Evolutionary conservation across 345 rosid genomes (phyloP), one percentile per base, ranked within the genome.

Genomic region (Theobroma cacao): DNA sequence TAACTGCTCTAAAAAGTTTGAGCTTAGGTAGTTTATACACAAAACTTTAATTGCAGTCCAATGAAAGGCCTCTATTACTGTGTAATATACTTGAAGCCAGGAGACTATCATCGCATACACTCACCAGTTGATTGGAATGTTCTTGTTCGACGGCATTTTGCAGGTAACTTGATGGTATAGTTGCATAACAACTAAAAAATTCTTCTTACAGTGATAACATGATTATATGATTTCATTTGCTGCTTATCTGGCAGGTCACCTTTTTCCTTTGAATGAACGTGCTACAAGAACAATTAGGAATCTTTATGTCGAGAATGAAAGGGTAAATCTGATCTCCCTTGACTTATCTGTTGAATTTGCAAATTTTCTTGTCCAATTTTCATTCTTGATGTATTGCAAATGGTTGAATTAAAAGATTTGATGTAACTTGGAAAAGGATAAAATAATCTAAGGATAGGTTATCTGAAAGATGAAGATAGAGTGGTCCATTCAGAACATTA

Each of bases 61-160:
- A 79, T 84, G 87, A 92, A 86, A 80, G 97, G 98, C 85, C 95
- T 96, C 56, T 94, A 91, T 85, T 96, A 92, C 85, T 96, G 98
- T 77, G 99, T 96, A 60, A 88, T 96, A 83, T 96, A 96, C 88
- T 86, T 96, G 82, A 90, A 79, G 78, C 98, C 91, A 72, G 99
- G 99, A 73, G 95, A 94, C 74, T 96, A 92, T 83, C 99, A 96
- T 86, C 94, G 92, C 20, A 75, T 96, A 83, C 98, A 96, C 87
- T 92, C 99, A 72, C 98, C 99, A 4, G 91, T 76, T 83, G 90
- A 92, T 82, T 96, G 99, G 99, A 92, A 88, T 84, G 84, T 91
- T 80, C 87, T 88, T 81, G 88, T 81, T 80, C 94, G 97, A 73
- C 90, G 98, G 11, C 99, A 94, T 80, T 96, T 96, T 88, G 82